A percentile compares a stretch with the other conserved stretches of the same genome.
phyloP scores from a whole-genome alignment of 2,329 filamentous ascomycete species.

The Exophiala alcalophila region DNA sequence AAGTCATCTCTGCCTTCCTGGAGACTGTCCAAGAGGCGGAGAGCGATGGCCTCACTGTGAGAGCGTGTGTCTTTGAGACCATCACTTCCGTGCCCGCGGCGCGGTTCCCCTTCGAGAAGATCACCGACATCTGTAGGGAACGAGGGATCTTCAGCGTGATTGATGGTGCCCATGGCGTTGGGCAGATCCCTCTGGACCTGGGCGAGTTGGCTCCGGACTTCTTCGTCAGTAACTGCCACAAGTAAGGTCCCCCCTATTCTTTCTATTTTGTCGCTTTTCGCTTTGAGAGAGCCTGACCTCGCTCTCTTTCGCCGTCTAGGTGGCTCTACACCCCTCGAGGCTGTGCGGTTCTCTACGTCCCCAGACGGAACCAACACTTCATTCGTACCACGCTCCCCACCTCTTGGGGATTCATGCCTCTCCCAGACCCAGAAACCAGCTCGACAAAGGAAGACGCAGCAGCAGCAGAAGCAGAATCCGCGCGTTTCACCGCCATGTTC shows the following conservation, averaged over 20 bases:
- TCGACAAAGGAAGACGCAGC: too few relatives aligned
- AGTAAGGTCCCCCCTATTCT: constrained; percentile 39
- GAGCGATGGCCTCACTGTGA: constrained; percentile 37
- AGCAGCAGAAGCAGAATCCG: too few relatives aligned
- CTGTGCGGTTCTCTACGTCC: constrained; percentile 76
- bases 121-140: constrained; percentile 62
- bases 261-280: neutral
- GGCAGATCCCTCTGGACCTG: constrained; percentile 71
- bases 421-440: constrained; percentile 62
- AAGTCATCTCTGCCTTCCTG: constrained; percentile 60
- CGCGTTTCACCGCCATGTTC: constrained; percentile 61
- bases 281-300: too few relatives aligned
- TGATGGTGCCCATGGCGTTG: constrained; percentile 83
- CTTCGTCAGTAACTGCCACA: constrained; percentile 80
- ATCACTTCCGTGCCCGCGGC: constrained; percentile 75
- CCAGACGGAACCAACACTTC: constrained; percentile 67
- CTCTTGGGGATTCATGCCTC: constrained; percentile 68
- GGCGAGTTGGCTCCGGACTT: constrained; percentile 70
- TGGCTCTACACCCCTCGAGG: constrained; percentile 80
- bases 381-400: constrained; percentile 74
- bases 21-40: neutral
- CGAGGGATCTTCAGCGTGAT: constrained; percentile 68
- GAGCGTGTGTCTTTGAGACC: constrained; percentile 71
- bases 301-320: too few relatives aligned
- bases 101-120: constrained; percentile 68